These are phyloP conservation scores for Wickerhamiella domercqiae DNA, from an alignment of 805 yeast species.

Conservation along the genomic window DNA sequence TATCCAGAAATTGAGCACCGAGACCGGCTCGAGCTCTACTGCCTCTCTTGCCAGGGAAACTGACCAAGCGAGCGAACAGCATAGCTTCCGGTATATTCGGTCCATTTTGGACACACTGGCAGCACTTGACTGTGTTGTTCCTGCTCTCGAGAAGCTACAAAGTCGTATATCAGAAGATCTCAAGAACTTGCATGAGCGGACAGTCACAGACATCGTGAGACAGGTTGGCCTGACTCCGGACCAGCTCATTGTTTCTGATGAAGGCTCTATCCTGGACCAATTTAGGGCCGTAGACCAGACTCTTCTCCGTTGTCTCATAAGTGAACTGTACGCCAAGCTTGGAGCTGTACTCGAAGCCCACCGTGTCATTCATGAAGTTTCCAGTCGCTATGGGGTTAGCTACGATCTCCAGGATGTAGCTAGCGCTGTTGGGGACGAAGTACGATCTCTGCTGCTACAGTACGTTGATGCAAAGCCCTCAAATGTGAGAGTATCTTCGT, in stretches of 20 bases:
- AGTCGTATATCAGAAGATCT: constrained; percentile 47
- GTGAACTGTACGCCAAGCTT: constrained; percentile 49
- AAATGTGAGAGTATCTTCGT: neutral
- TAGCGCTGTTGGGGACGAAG: constrained; percentile 30
- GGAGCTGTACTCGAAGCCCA: constrained; percentile 55
- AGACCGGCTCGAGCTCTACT: constrained; percentile 1
- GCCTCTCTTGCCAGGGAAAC: constrained; percentile 2
- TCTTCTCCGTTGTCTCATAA: constrained; percentile 54
- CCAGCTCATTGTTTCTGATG: neutral
- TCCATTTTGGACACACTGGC: constrained; percentile 39
- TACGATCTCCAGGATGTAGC: constrained; percentile 32
- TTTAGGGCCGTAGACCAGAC: constrained; percentile 15
- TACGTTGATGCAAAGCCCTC: constrained; percentile 11
- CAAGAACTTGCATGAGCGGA: constrained; percentile 43
- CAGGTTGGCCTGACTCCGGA: constrained; percentile 14
- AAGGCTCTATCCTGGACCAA: constrained; percentile 11
- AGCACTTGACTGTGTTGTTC: constrained; percentile 45
- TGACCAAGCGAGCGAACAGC: constrained; percentile 20
- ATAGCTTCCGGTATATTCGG: constrained; percentile 38
- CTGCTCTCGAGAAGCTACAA: constrained; percentile 38
- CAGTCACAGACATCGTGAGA: constrained; percentile 48
- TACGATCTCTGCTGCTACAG: constrained; percentile 15
- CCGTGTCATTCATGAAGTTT: constrained; percentile 45
- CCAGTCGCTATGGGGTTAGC: constrained; percentile 15
- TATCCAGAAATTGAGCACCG: constrained; percentile 4